phyloP scores from a whole-genome alignment of 1,284 basidiomycete species.

The Ceratobasidium theobromae region DNA sequence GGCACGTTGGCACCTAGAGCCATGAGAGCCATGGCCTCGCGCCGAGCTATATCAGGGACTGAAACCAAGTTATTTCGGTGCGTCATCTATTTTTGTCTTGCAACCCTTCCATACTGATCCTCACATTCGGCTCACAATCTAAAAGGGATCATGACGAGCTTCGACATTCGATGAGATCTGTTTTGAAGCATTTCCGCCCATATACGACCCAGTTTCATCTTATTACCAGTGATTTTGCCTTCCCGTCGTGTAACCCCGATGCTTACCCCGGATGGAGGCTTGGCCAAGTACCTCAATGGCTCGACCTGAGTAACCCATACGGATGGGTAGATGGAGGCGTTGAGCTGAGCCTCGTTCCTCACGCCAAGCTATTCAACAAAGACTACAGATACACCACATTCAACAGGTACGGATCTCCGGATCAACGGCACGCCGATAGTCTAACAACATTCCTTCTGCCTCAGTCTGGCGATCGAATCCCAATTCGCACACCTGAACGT shows the following conservation, averaged over 20 bases:
- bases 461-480: constrained; percentile 34
- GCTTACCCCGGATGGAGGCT: constrained; percentile 22
- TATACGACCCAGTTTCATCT: constrained; percentile 27
- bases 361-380: constrained; percentile 32
- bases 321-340: constrained; percentile 25
- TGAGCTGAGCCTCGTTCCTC: constrained; percentile 27
- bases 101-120: not conserved
- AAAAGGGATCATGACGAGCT: constrained; percentile 37
- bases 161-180: constrained; percentile 35
- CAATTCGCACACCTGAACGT: constrained; percentile 31
- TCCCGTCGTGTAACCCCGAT: constrained; percentile 31
- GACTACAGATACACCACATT: constrained; percentile 30
- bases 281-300: constrained; percentile 36
- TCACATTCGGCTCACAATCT: not conserved
- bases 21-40: not conserved
- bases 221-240: constrained; percentile 31
- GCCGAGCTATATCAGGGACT: not conserved
- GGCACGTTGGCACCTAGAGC: constrained; percentile 13
- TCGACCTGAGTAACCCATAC: constrained; percentile 3
- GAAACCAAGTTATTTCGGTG: constrained; percentile 30
- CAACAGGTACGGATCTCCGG: constrained; percentile 28
- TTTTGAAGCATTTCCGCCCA: constrained; percentile 30
- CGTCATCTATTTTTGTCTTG: constrained; percentile 1
- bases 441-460: not conserved
- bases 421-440: not conserved